Percentiles rank a stretch among this genome's conserved stretches.
Evolutionary conservation across 768 basidiomycete species (phyloP).

Genomic region (Candolleomyces efflorescens): DNA sequence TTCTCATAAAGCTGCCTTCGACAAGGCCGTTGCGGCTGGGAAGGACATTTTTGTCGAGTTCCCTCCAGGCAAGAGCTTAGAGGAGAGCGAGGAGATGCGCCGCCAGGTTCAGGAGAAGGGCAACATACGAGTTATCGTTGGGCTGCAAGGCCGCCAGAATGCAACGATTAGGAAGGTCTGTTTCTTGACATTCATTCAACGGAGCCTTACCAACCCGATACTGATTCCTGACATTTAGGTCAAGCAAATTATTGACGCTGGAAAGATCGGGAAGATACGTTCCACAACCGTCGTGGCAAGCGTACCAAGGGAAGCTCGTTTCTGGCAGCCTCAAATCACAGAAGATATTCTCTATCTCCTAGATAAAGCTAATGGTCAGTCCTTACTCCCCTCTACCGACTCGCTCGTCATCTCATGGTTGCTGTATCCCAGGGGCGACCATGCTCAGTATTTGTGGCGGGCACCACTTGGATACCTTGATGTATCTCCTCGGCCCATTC

Average conservation of each 20-base stretch:
- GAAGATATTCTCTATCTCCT: neutral
- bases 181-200: neutral
- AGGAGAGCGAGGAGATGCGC: constrained; percentile 31
- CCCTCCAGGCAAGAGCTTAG: constrained; percentile 28
- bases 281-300: constrained; percentile 20
- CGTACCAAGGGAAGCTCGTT: neutral
- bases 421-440: constrained; percentile 16
- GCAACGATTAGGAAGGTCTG: neutral
- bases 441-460: constrained; percentile 22
- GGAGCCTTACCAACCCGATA: constrained; percentile 14
- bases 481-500: constrained; percentile 27
- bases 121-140: constrained; percentile 28
- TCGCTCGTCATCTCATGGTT: neutral
- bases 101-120: constrained; percentile 23
- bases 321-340: neutral
- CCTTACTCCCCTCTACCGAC: no score
- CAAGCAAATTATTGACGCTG: constrained; percentile 26
- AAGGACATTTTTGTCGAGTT: constrained; percentile 39
- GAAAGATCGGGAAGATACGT: constrained; percentile 25
- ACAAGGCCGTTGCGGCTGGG: constrained; percentile 30
- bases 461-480: constrained; percentile 26
- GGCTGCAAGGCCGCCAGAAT: constrained; percentile 12
- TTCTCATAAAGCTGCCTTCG: constrained; percentile 24
- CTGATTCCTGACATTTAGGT: constrained; percentile 12
- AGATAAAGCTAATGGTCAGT: neutral